These are phyloP conservation scores for Noccaea caerulescens DNA, from an alignment of 345 rosid genomes.

Conservation along the genomic window DNA sequence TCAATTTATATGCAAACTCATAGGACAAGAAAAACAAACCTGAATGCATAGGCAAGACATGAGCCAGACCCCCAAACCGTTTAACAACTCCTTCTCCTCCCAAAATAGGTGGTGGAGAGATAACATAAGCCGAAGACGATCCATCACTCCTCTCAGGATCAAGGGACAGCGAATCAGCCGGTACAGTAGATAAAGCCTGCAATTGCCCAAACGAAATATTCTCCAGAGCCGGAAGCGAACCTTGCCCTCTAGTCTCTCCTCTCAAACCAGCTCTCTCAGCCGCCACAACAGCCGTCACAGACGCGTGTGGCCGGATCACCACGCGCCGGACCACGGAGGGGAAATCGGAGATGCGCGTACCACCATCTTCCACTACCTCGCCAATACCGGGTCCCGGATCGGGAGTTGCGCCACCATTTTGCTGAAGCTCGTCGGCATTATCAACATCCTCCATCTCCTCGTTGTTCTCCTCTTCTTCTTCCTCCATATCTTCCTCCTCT, in stretches of 20 bases:
- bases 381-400: conserved; percentile 59
- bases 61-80: conserved; percentile 72
- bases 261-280: conserved; percentile 63
- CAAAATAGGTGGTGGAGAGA: conserved; percentile 77
- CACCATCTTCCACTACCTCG: conserved; percentile 61
- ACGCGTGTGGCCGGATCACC: conserved; percentile 78
- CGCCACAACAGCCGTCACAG: conserved; percentile 61
- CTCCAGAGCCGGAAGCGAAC: conserved; percentile 54
- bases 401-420: conserved; percentile 36
- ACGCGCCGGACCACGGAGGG: conserved; percentile 62
- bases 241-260: conserved; percentile 58
- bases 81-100: conserved; percentile 86
- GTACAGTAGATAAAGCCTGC: conserved; percentile 78
- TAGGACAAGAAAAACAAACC: conserved; percentile 47
- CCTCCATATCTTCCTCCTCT: conserved; percentile 59
- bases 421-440: conserved; percentile 47
- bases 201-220: conserved; percentile 72
- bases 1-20: not conserved
- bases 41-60: conserved; percentile 94
- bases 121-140: conserved; percentile 55
- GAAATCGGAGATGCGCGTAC: conserved; percentile 74
- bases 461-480: conserved; percentile 52
- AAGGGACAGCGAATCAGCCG: conserved; percentile 53
- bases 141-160: conserved; percentile 65
- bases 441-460: conserved; percentile 56